Evolutionary conservation across 805 yeast genomes (phyloP).

Genomic region (Metschnikowia gelsemii): DNA sequence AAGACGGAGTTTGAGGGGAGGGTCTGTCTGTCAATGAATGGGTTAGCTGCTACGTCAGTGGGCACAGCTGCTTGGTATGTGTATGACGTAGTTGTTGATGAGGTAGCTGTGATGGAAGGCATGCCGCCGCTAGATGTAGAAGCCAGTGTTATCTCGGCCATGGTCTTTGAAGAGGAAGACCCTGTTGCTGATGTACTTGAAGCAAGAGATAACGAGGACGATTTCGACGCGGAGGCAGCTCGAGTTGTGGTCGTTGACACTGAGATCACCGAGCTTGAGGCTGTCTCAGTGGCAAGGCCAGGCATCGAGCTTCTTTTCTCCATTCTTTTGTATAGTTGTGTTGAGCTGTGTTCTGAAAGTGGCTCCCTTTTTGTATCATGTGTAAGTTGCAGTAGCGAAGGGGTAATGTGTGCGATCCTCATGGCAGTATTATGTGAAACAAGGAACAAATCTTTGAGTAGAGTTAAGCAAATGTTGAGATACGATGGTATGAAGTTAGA

Average conservation of each 20-base stretch:
- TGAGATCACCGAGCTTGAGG: background rate
- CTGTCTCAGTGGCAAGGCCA: background rate
- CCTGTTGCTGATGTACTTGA: background rate
- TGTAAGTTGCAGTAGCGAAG: background rate
- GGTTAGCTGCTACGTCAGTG: conserved; percentile 13
- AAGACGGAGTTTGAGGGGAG: conserved; percentile 42
- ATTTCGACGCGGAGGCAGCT: conserved; percentile 1
- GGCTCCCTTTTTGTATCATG: background rate
- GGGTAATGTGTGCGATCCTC: conserved; percentile 5
- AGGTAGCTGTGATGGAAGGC: conserved; percentile 22
- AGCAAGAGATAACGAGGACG: background rate
- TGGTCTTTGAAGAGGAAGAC: background rate
- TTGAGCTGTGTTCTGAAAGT: background rate
- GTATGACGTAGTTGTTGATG: conserved; percentile 16
- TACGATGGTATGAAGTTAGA: no score
- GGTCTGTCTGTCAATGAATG: conserved; percentile 22
- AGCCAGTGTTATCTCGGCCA: conserved; percentile 3
- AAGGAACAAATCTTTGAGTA: no score
- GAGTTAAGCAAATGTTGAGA: no score
- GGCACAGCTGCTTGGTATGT: conserved; percentile 15
- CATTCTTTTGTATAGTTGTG: conserved; percentile 1
- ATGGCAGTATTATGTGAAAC: conserved; percentile 1
- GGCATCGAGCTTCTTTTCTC: conserved; percentile 5
- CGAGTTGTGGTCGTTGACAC: background rate
- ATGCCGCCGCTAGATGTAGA: conserved; percentile 8